phyloP scores from a whole-genome alignment of 2,329 filamentous ascomycete genomes.

The Cercospora janseana region DNA sequence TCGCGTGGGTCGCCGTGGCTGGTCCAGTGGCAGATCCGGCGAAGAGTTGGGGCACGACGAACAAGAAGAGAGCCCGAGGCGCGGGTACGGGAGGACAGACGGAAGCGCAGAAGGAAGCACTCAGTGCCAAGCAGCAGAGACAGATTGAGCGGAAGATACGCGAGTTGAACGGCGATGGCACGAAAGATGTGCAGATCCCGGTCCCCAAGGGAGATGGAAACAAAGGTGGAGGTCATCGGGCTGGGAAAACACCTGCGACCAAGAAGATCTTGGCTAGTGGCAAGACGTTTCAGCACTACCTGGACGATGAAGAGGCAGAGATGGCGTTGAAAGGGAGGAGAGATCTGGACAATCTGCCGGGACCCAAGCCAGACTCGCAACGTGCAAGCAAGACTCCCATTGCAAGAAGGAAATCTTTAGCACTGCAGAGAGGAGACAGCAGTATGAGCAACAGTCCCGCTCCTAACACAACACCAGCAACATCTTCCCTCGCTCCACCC shows the following conservation, averaged over 20 bases:
- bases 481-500: conserved; percentile 19
- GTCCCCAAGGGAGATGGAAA: conserved; percentile 55
- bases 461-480: conserved; percentile 17
- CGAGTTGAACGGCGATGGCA: conserved; percentile 73
- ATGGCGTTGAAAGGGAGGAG: conserved; percentile 38
- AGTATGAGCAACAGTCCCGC: conserved; percentile 32
- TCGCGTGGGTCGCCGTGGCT: conserved; percentile 85
- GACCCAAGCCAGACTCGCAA: conserved; percentile 22
- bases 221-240: conserved; percentile 42
- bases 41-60: conserved; percentile 43
- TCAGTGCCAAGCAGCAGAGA: conserved; percentile 77
- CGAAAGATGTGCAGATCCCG: conserved; percentile 58
- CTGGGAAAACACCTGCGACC: conserved; percentile 66
- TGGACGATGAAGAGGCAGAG: conserved; percentile 73
- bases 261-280: conserved; percentile 76
- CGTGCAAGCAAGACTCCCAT: conserved; percentile 40
- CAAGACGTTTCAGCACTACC: conserved; percentile 79
- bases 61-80: conserved; percentile 69
- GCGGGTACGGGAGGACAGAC: conserved; percentile 39
- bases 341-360: conserved; percentile 25
- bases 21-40: conserved; percentile 56
- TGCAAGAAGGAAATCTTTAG: conserved; percentile 32
- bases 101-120: conserved; percentile 54
- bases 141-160: conserved; percentile 79
- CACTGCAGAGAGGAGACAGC: conserved; percentile 27